These are phyloP conservation scores for Trypanosoma melophagium DNA, from an alignment of 208 protist species.

Conservation along the genomic window DNA sequence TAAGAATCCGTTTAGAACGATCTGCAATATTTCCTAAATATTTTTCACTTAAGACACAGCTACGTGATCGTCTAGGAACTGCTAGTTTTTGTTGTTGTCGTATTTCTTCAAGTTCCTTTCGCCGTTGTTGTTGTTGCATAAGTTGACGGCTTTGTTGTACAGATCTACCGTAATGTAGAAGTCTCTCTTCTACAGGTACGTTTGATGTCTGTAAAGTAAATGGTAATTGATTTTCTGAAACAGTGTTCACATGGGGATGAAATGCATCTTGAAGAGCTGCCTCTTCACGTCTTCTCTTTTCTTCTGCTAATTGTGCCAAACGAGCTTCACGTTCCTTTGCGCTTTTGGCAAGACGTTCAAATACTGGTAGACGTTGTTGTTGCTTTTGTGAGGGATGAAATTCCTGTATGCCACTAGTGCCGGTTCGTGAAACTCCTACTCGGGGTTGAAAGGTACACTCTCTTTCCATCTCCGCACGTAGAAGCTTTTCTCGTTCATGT, in stretches of 20 bases:
- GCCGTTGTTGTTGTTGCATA: constrained; percentile 35
- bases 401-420: neutral
- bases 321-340: constrained; percentile 39
- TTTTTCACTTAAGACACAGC: constrained; percentile 7
- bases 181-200: constrained; percentile 70
- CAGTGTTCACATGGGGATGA: constrained; percentile 52
- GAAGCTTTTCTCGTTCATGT: constrained; percentile 18
- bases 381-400: neutral
- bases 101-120: constrained; percentile 42
- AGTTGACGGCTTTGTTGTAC: constrained; percentile 37
- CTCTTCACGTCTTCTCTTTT: constrained; percentile 45
- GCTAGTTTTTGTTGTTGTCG: neutral
- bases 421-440: neutral
- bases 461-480: constrained; percentile 19
- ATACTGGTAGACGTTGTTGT: constrained; percentile 32
- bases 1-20: constrained; percentile 44
- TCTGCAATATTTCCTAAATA: constrained; percentile 19
- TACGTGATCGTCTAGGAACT: neutral
- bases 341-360: constrained; percentile 53
- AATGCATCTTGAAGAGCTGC: constrained; percentile 42
- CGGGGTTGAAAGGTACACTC: constrained; percentile 44
- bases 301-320: constrained; percentile 15
- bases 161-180: constrained; percentile 72
- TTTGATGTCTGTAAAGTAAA: constrained; percentile 19
- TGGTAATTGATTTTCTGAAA: constrained; percentile 15